Evolutionary conservation across 202 grass and related monocot species (phyloP).

Genomic region (Setaria viridis): DNA sequence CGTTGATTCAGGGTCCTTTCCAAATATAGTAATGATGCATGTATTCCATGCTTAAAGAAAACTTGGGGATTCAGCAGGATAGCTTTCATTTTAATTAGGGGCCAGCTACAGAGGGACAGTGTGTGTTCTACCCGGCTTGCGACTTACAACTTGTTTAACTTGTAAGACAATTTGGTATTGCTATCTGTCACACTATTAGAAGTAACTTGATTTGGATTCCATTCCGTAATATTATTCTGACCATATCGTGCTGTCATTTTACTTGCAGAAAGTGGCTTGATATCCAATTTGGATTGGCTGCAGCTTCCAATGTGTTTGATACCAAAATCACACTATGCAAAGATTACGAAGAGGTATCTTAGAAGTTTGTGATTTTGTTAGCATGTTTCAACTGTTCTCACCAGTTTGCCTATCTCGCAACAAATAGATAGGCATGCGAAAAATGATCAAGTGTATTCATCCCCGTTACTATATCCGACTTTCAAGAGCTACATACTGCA

Average conservation of each 20-base stretch:
- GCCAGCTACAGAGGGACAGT: neutral
- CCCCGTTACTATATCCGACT: neutral
- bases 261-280: conserved; percentile 4
- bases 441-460: neutral
- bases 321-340: neutral
- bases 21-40: conserved; percentile 39
- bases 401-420: conserved; percentile 9
- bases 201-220: neutral
- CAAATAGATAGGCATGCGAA: neutral
- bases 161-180: conserved; percentile 46
- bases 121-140: neutral
- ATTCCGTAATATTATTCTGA: conserved; percentile 30
- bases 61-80: conserved; percentile 23
- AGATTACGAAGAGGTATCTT: conserved; percentile 11
- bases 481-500: conserved; percentile 11
- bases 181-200: conserved; percentile 30
- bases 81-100: conserved; percentile 45
- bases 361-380: conserved; percentile 31
- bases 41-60: conserved; percentile 45
- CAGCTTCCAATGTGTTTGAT: conserved; percentile 15
- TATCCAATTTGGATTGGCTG: conserved; percentile 36
- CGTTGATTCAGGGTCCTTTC: conserved; percentile 46
- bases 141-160: conserved; percentile 12
- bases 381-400: neutral
- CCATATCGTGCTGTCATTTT: conserved; percentile 44